Conservation (phyloP, 139 green algal genomes). For the Choricystis sp. region DNA sequence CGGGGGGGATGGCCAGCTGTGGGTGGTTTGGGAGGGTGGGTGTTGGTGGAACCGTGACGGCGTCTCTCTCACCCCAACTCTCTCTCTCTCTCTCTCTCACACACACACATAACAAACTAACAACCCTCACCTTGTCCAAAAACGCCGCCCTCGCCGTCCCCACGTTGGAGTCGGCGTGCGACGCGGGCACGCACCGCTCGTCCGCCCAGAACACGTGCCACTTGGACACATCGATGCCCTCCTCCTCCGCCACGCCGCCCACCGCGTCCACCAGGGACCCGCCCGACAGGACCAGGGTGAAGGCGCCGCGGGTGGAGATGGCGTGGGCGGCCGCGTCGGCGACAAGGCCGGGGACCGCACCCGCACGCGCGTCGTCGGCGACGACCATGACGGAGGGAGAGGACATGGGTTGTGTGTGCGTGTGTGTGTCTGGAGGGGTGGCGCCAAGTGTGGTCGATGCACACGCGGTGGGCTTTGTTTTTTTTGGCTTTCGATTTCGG, state of each 20-base stretch:
- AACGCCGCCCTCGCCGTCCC: conserved; percentile 50
- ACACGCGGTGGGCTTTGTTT: too few relatives aligned
- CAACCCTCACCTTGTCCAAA: conserved; percentile 55
- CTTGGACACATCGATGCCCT: conserved; percentile 43
- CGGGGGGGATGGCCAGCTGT: neutral
- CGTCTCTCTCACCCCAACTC: neutral
- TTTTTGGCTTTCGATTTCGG: too few relatives aligned
- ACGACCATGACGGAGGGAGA: neutral
- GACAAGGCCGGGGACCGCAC: neutral
- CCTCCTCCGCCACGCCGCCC: conserved; percentile 23
- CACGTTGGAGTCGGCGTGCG: conserved; percentile 54
- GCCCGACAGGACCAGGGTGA: conserved; percentile 70
- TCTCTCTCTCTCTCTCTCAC: neutral
- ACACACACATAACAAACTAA: too few relatives aligned
- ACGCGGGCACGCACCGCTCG: conserved; percentile 68
- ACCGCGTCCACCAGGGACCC: conserved; percentile 54
- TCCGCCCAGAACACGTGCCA: conserved; percentile 70
- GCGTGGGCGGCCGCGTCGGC: conserved; percentile 26
- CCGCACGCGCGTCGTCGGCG: neutral
- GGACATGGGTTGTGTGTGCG: too few relatives aligned
- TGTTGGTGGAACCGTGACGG: too few relatives aligned
- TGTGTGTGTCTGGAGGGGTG: too few relatives aligned
- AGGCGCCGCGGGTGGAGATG: conserved; percentile 48
- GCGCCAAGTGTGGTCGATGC: too few relatives aligned
- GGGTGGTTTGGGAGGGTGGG: conserved; percentile 3